Evolutionary conservation across 345 rosid species (phyloP).

Genomic region (Durio zibethinus): DNA sequence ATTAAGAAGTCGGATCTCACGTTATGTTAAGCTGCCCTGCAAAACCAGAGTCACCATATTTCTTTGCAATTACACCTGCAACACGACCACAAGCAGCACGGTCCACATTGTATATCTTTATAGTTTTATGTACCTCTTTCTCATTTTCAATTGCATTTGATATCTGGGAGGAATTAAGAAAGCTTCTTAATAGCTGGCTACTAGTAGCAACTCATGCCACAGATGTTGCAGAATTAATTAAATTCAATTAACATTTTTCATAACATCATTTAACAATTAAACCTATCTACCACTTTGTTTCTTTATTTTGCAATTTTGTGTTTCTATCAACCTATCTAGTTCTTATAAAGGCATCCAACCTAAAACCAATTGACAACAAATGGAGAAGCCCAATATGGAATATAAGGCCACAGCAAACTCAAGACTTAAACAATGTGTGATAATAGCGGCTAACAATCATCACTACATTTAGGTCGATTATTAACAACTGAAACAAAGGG

Average conservation of each 20-base stretch:
- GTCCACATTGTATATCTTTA: conserved; percentile 80
- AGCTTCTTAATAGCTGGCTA: neutral
- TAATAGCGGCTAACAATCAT: neutral
- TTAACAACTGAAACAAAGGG: neutral
- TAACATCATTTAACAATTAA: neutral
- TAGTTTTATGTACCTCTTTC: conserved; percentile 66
- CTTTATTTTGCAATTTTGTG: neutral
- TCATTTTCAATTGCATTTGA: conserved; percentile 78
- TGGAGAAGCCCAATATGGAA: neutral
- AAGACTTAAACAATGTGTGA: neutral
- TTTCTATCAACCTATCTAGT: conserved; percentile 5
- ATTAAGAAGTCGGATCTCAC: conserved; percentile 43
- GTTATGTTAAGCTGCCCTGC: conserved; percentile 95
- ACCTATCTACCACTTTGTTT: neutral
- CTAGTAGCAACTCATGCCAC: neutral
- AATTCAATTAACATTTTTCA: neutral
- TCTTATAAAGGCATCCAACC: neutral
- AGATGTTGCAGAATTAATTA: conserved; percentile 4
- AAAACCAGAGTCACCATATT: conserved; percentile 96
- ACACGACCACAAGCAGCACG: conserved; percentile 96
- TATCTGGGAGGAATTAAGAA: conserved; percentile 41
- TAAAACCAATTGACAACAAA: neutral
- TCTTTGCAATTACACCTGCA: conserved; percentile 89
- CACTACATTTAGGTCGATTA: neutral
- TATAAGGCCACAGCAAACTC: neutral